A percentile compares a stretch with the other conserved stretches of the same genome.
Evolutionary conservation across 1,139 yeast species (phyloP).

Genomic region (Pichiaceae sp.): DNA sequence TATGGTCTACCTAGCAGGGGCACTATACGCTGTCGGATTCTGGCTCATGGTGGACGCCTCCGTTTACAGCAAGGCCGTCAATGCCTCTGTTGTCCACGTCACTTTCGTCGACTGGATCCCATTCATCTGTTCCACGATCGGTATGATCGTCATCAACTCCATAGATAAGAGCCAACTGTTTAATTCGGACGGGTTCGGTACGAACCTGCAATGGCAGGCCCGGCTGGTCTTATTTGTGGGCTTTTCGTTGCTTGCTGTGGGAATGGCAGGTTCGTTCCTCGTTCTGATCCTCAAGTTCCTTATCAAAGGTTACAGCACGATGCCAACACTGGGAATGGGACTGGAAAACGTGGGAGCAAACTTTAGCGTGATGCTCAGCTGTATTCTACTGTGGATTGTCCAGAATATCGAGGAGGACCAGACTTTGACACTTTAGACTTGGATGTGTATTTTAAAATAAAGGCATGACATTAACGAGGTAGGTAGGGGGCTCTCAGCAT

Average conservation of each 20-base stretch:
- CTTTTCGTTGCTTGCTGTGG: slow-evolving; percentile 87
- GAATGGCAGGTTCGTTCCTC: slow-evolving; percentile 86
- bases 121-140: slow-evolving; percentile 75
- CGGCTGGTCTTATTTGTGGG: slow-evolving; percentile 85
- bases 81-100: slow-evolving; percentile 81
- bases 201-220: slow-evolving; percentile 81
- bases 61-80: slow-evolving; percentile 72
- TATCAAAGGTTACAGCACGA: slow-evolving; percentile 59
- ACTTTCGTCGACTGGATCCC: slow-evolving; percentile 96
- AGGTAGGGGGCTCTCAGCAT: background rate
- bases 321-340: slow-evolving; percentile 95
- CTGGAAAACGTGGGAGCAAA: slow-evolving; percentile 80
- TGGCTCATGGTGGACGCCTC: slow-evolving; percentile 90
- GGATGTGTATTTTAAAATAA: background rate
- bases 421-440: slow-evolving; percentile 46
- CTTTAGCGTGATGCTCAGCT: slow-evolving; percentile 74
- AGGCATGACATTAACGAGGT: background rate
- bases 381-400: slow-evolving; percentile 83
- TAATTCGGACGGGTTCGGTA: slow-evolving; percentile 40
- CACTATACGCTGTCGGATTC: slow-evolving; percentile 76
- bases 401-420: slow-evolving; percentile 95
- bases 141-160: slow-evolving; percentile 86
- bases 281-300: slow-evolving; percentile 80
- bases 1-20: slow-evolving; percentile 73
- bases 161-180: slow-evolving; percentile 79